phyloP scores from a whole-genome alignment of 2,329 filamentous ascomycete species.

The Fusarium xyrophilum region DNA sequence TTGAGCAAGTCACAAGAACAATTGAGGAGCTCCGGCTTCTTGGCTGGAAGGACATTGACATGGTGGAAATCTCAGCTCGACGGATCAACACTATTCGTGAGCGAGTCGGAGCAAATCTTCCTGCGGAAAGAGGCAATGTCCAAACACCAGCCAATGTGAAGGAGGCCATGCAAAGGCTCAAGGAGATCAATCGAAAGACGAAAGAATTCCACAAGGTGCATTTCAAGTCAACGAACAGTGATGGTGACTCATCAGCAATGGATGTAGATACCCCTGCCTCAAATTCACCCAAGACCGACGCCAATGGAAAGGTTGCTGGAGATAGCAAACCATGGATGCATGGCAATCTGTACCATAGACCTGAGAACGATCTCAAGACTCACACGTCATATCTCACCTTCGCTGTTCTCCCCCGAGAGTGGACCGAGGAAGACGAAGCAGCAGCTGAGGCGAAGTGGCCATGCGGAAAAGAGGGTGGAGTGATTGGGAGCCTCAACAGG shows the following conservation, averaged over 20 bases:
- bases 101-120: constrained; percentile 72
- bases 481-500: constrained; percentile 62
- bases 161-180: constrained; percentile 77
- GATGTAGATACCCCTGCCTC: constrained; percentile 47
- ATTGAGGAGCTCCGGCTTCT: constrained; percentile 79
- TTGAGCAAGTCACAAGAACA: constrained; percentile 92
- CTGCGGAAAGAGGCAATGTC: constrained; percentile 73
- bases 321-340: constrained; percentile 70
- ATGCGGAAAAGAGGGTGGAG: constrained; percentile 59
- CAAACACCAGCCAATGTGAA: constrained; percentile 75
- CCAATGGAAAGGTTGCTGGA: constrained; percentile 36
- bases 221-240: constrained; percentile 24
- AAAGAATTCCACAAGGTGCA: constrained; percentile 66
- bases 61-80: constrained; percentile 86
- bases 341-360: constrained; percentile 78
- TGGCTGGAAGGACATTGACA: constrained; percentile 90
- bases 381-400: constrained; percentile 98
- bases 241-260: constrained; percentile 49
- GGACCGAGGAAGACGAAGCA: constrained; percentile 82
- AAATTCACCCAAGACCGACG: constrained; percentile 36
- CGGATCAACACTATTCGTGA: constrained; percentile 84
- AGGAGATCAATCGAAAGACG: constrained; percentile 74
- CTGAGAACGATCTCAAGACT: constrained; percentile 89
- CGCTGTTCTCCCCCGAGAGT: constrained; percentile 84
- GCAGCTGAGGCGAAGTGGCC: constrained; percentile 70